A percentile compares a stretch with the other conserved stretches of the same genome.
These are phyloP conservation scores for Stylonectria norvegica DNA, from an alignment of 2,329 filamentous ascomycete species.

Conservation along the genomic window DNA sequence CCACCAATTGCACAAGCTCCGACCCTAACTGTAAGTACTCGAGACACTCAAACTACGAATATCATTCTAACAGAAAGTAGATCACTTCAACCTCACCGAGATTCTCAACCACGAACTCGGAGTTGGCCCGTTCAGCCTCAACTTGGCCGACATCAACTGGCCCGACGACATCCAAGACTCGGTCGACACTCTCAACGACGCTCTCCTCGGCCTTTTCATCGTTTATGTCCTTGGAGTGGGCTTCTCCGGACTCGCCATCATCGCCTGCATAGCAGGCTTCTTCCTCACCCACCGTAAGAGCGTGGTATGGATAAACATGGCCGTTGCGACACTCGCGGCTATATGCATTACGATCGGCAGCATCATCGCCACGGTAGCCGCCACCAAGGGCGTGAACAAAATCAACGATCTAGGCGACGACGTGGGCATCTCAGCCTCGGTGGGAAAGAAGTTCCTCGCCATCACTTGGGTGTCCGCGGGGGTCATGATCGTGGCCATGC, in stretches of 20 bases:
- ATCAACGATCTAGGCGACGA: constrained; percentile 43
- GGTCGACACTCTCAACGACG: constrained; percentile 47
- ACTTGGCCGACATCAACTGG: constrained; percentile 44
- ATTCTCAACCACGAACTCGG: constrained; percentile 45
- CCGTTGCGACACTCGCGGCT: constrained; percentile 35
- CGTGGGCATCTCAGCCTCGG: constrained; percentile 42
- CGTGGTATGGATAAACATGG: constrained; percentile 36
- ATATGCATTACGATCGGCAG: constrained; percentile 40
- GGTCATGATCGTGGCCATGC: constrained; percentile 37
- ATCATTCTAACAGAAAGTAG: constrained; percentile 13
- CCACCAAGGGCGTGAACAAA: constrained; percentile 38
- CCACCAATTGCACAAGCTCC: constrained; percentile 43
- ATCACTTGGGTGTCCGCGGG: constrained; percentile 48
- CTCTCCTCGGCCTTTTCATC: constrained; percentile 47
- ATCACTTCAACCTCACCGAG: constrained; percentile 45
- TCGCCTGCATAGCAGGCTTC: constrained; percentile 37
- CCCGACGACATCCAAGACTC: constrained; percentile 43
- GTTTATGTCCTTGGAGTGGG: constrained; percentile 45
- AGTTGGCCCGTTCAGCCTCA: constrained; percentile 43
- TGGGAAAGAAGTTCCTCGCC: constrained; percentile 43
- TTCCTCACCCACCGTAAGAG: constrained; percentile 27
- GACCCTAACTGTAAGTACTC: constrained; percentile 36
- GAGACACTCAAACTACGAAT: no score
- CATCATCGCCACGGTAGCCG: constrained; percentile 41
- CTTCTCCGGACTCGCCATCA: constrained; percentile 42